phyloP scores from a whole-genome alignment of 192 early-diverging fungal genomes.

The Paraglomus brasilianum region DNA sequence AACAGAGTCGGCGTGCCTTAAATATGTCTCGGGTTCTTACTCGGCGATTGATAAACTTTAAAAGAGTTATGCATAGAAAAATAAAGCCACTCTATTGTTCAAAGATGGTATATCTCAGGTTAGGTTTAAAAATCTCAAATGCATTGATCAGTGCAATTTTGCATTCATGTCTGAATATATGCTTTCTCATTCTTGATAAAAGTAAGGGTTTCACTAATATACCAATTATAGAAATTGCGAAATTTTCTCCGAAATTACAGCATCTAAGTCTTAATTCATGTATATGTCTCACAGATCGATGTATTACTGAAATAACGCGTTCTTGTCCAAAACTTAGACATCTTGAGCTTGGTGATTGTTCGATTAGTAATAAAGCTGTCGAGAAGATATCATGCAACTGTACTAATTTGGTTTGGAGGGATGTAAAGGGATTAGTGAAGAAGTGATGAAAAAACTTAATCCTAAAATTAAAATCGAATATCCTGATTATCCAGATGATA shows the following conservation, averaged over 20 bases:
- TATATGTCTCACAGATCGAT: conserved; percentile 7
- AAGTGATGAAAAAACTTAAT: conserved; percentile 16
- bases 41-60: conserved; percentile 17
- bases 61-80: conserved; percentile 4
- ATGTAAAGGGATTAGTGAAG: conserved; percentile 2
- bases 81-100: conserved; percentile 18
- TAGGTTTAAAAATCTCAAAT: conserved; percentile 24
- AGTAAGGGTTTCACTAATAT: conserved; percentile 16
- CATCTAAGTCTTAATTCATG: conserved; percentile 20
- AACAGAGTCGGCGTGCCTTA: background rate
- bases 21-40: conserved; percentile 15
- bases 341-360: conserved; percentile 18
- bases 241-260: background rate
- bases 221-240: conserved; percentile 27
- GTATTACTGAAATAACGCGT: conserved; percentile 3
- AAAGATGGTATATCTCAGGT: conserved; percentile 19
- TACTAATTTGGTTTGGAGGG: background rate
- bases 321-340: conserved; percentile 10
- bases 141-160: conserved; percentile 26
- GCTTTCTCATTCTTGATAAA: conserved; percentile 28
- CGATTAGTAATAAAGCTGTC: conserved; percentile 18
- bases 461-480: conserved; percentile 21
- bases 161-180: conserved; percentile 23
- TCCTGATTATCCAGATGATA: conserved; percentile 14
- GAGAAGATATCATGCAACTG: background rate